These are phyloP conservation scores for Aspergillus tubingensis DNA, from an alignment of 2,329 filamentous ascomycete species.

Conservation along the genomic window DNA sequence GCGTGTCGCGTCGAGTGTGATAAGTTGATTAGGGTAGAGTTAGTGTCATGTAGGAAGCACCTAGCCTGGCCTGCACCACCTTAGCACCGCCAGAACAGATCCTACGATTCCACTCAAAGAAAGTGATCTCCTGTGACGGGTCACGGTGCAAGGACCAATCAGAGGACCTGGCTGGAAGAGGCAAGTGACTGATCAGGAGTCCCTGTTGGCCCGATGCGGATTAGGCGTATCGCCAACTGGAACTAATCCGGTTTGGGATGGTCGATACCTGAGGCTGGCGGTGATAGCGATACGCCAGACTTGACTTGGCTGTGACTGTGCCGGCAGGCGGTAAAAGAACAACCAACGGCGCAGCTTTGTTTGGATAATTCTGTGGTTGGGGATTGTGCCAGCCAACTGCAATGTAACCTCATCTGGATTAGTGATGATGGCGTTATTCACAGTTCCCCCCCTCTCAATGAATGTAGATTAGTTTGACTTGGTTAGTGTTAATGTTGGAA, in stretches of 20 bases:
- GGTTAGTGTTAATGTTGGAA: neutral
- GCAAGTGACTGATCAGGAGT: neutral
- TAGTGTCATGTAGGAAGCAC: conserved; percentile 1
- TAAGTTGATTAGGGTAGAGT: conserved; percentile 4
- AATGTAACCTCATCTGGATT: neutral
- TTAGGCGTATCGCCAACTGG: neutral
- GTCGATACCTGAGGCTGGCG: neutral
- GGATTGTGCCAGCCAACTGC: neutral
- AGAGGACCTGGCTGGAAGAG: neutral
- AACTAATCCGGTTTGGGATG: neutral
- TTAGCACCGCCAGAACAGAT: neutral
- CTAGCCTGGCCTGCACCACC: neutral
- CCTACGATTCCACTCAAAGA: neutral
- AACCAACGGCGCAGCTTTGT: neutral
- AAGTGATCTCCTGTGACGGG: conserved; percentile 10
- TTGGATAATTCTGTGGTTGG: neutral
- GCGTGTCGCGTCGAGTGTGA: neutral
- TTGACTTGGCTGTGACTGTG: neutral
- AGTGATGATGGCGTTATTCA: neutral
- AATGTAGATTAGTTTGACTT: neutral
- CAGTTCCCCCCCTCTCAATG: too few relatives aligned
- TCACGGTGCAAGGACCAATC: conserved; percentile 6
- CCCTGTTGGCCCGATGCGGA: neutral
- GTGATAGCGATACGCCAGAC: neutral
- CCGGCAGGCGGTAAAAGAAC: neutral